Evolutionary conservation across 2,329 filamentous ascomycete genomes (phyloP).

Genomic region (Camillea tinctor): DNA sequence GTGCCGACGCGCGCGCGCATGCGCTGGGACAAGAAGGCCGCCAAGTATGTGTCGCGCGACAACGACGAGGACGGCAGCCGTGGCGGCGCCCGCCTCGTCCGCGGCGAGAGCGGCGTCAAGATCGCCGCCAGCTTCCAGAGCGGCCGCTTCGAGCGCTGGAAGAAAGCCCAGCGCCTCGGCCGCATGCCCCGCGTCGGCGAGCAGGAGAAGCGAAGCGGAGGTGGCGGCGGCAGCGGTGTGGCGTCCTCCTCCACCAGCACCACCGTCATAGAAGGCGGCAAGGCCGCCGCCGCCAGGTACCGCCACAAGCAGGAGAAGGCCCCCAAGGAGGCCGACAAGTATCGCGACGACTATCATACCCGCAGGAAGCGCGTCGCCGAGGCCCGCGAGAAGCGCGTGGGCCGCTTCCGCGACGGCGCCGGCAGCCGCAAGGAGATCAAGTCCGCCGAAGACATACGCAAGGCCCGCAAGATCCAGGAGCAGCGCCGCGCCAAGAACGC

Average conservation of each 20-base stretch:
- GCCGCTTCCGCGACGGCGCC: conserved; percentile 68
- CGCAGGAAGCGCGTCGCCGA: conserved; percentile 88
- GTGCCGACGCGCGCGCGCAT: conserved; percentile 72
- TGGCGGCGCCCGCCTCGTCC: conserved; percentile 61
- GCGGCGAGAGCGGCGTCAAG: conserved; percentile 90
- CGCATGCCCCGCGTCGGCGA: conserved; percentile 82
- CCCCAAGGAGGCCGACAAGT: conserved; percentile 92
- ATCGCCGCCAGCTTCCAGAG: conserved; percentile 92
- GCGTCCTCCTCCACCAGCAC: conserved; percentile 26
- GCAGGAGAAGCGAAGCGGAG: conserved; percentile 57
- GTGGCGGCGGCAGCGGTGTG: conserved; percentile 27
- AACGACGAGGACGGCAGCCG: conserved; percentile 94
- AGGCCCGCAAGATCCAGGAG: conserved; percentile 75
- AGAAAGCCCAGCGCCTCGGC: conserved; percentile 77
- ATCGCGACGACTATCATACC: conserved; percentile 83
- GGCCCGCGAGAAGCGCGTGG: conserved; percentile 80
- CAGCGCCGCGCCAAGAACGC: conserved; percentile 84
- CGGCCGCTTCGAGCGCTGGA: conserved; percentile 92
- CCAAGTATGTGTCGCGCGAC: conserved; percentile 86
- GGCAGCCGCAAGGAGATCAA: conserved; percentile 72
- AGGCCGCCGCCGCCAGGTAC: conserved; percentile 51
- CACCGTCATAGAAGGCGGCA: conserved; percentile 39
- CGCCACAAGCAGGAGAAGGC: conserved; percentile 85
- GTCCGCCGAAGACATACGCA: conserved; percentile 79
- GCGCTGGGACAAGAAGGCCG: conserved; percentile 96